Base-by-base conservation (phyloP, 2,329 filamentous ascomycete species). In the Colletotrichum camelliae region DNA sequence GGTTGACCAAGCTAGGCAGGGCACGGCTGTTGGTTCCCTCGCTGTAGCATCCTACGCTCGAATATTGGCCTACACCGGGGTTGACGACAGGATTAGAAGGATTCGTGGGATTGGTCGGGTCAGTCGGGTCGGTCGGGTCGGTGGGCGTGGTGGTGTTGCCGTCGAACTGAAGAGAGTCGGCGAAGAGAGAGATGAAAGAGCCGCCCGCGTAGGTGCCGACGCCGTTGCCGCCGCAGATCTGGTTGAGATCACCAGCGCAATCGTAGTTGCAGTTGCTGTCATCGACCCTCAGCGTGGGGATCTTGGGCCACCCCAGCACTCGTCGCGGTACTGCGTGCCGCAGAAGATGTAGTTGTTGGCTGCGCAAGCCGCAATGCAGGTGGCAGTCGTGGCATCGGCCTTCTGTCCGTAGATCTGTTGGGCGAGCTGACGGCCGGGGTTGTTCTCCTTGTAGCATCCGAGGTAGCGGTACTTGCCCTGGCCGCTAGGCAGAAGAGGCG, bases 361-460 rank as follows among this genome's bases (percentile, higher is more conserved):
- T 2, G 81, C 82, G 65, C 89, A 91, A 2, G 85, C 81, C 1
- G 80, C 81, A 52, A 90, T 88, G 67, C 89, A 91, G 77, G 83
- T 81, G 29, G 83, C 82, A 29, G 85, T 87, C 4, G 87, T 87
- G 81, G 85, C 88, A 16, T 80, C 81, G 12, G 80, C 75, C n/a
- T 83, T 81, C 31, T 33, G 31, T n/a, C 83, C 81, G 55, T 87
- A 87, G 0, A 89, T 74, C 76, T 87, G 84, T 4, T 76, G 82
- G 2, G 85, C 79, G 2, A 92, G 83, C 78, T 91, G 89, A 13
- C 90, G 86, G 15, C 85, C 86, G 0, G 90, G 89, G 60, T 89
- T 91, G 75, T 89, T 90, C 77, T 92, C 90, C 64, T 86, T 86
- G 82, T 84, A 91, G 81, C 90, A 92, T 5, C 90, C 90, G 2